Conservation (phyloP, 2,329 filamentous ascomycete species). For the Pseudogymnoascus sp. region DNA sequence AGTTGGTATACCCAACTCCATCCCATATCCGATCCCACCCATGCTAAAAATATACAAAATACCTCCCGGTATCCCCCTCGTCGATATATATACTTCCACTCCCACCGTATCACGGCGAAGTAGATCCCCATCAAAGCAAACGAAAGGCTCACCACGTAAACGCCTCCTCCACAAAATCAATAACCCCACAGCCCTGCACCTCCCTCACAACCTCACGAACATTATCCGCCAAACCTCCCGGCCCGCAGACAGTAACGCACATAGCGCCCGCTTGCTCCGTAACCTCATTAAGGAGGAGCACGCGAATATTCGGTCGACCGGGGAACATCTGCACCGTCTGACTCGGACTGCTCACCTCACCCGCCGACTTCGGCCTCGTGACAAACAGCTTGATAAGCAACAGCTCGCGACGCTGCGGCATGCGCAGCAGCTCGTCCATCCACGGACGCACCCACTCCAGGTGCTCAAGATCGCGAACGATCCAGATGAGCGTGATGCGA, state of each 20-base stretch:
- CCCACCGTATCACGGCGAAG: background rate
- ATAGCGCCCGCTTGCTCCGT: conserved; percentile 78
- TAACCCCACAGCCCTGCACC: conserved; percentile 50
- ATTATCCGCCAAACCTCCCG: conserved; percentile 67
- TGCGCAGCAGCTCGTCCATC: conserved; percentile 64
- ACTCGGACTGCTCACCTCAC: conserved; percentile 68
- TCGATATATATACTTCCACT: background rate
- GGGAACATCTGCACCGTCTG: conserved; percentile 85
- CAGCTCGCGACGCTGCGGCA: conserved; percentile 74
- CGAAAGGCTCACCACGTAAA: conserved; percentile 44
- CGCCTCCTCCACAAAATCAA: conserved; percentile 71
- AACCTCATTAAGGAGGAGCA: conserved; percentile 74
- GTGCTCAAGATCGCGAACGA: conserved; percentile 80
- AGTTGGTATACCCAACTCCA: conserved; percentile 5
- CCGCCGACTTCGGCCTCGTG: conserved; percentile 76
- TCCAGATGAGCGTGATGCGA: conserved; percentile 79
- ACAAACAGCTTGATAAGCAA: conserved; percentile 85
- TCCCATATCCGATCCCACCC: background rate
- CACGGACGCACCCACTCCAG: conserved; percentile 91
- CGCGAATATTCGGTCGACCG: conserved; percentile 73
- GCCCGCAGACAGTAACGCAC: conserved; percentile 74
- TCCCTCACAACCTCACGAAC: conserved; percentile 60
- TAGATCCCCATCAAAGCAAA: background rate
- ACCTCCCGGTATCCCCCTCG: background rate
- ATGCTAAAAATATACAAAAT: background rate